Percentiles rank a stretch among this genome's conserved stretches.
Evolutionary conservation across 768 basidiomycete genomes (phyloP).

Genomic region (Chiua virens): DNA sequence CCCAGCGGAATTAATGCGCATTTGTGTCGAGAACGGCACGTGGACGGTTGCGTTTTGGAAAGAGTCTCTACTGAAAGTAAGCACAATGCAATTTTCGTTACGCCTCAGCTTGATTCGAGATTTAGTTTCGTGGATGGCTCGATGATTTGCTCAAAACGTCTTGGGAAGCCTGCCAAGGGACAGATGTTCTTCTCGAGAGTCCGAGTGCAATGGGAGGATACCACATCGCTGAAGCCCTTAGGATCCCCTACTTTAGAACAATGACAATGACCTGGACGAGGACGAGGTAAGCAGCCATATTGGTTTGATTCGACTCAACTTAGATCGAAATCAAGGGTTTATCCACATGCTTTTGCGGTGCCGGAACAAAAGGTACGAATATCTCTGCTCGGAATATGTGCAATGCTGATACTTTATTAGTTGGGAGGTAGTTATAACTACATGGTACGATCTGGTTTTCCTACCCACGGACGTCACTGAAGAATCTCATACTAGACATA

Average conservation of each 20-base stretch:
- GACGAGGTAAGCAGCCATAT: slow-evolving; percentile 54
- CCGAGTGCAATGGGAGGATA: slow-evolving; percentile 97
- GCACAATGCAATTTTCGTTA: slow-evolving; percentile 5
- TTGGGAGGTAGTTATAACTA: slow-evolving; percentile 99
- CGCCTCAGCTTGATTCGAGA: slow-evolving; percentile 4
- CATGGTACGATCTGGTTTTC: slow-evolving; percentile 62
- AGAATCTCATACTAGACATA: slow-evolving; percentile 62
- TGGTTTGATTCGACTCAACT: not conserved
- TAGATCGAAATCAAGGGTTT: slow-evolving; percentile 54
- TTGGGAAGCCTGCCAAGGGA: slow-evolving; percentile 95
- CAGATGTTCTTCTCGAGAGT: slow-evolving; percentile 91
- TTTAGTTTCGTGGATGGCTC: slow-evolving; percentile 94
- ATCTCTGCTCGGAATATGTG: not conserved
- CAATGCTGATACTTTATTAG: slow-evolving; percentile 38
- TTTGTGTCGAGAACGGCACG: slow-evolving; percentile 97
- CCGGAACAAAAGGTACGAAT: slow-evolving; percentile 82
- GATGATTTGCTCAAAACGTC: slow-evolving; percentile 94
- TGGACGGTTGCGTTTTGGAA: slow-evolving; percentile 95
- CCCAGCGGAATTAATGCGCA: slow-evolving; percentile 95
- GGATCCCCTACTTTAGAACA: slow-evolving; percentile 91
- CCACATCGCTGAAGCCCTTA: slow-evolving; percentile 93
- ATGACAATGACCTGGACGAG: slow-evolving; percentile 99
- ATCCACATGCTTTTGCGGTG: slow-evolving; percentile 97
- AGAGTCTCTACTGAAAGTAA: slow-evolving; percentile 83
- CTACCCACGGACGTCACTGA: slow-evolving; percentile 2